Evolutionary conservation across 164 flowering plant species (phyloP), one percentile per base, ranked within the genome.

Genomic region (grape (Vitis vinifera)): DNA sequence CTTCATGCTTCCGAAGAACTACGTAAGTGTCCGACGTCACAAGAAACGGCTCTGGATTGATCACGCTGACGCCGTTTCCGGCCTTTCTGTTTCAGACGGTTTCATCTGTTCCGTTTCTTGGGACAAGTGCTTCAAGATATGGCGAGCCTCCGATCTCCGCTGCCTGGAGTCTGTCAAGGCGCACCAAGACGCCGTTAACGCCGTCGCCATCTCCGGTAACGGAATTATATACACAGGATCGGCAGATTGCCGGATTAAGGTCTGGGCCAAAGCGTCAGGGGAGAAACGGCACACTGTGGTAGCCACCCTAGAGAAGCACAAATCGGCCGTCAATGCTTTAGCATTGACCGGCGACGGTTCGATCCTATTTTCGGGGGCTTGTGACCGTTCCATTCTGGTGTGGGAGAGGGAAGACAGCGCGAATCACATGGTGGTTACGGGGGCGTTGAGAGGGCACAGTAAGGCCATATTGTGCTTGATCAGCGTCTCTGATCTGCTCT

Each of bases 361-460:
- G 67, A 80, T 90, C 2, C 63, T 94, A 65, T 94, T 87, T 69
- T 94, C 98, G 11, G 98, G 97, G 0, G 82, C 97, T 4, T 87
- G 91, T 68, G 98, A 94, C 80, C 85, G 96, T 59, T 94, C 97
- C 55, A 89, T 94, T 5, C 61, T 91, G 79, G 93, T 94, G 16
- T 94, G 98, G 97, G 97, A 94, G 74, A 83, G 86, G 64, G 96
- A 91, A 73, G 94, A 89, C 72, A 89, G 87, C 55, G 93, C 91
- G 7, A 71, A 81, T 15, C 73, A 90, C 70, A 89, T 90, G 95
- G 81, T 65, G 37, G 91, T 89, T 10, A 81, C 82, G 2, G 97
- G 96, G 12, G 94, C 92, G 9, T 60, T 91, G 76, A 83, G 93
- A 56, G 97, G 98, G 2, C 98, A 94, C 69, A 62, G 30, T 2